Evolutionary conservation across 495 filamentous ascomycete species (phyloP).

Genomic region (Penicillium alfredii): DNA sequence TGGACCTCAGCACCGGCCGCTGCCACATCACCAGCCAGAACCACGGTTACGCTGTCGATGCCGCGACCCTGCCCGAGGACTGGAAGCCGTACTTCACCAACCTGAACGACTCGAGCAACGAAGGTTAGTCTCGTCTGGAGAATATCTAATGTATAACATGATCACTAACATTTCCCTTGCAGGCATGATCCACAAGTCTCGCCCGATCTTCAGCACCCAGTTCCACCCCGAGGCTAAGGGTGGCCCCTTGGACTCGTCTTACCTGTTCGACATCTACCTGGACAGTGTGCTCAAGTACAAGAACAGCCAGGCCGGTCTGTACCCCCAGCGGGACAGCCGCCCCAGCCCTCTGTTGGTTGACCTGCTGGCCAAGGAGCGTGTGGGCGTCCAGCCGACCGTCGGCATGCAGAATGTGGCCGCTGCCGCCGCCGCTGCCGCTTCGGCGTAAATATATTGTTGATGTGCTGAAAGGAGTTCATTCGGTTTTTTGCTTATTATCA

Average conservation of each 20-base stretch:
- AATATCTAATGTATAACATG: too few species aligned
- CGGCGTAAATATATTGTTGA: constrained; percentile 22
- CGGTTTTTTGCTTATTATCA: constrained; percentile 8
- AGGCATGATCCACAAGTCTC: constrained; percentile 86
- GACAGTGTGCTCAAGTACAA: constrained; percentile 86
- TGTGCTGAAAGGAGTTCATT: constrained; percentile 12
- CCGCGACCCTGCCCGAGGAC: constrained; percentile 69
- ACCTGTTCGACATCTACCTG: constrained; percentile 94
- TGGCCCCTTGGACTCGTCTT: constrained; percentile 86
- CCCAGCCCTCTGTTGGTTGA: constrained; percentile 85
- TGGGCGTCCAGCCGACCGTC: constrained; percentile 71
- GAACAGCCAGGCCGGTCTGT: constrained; percentile 62
- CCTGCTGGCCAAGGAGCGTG: constrained; percentile 85
- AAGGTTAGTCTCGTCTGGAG: constrained; percentile 54
- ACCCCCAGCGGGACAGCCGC: constrained; percentile 64
- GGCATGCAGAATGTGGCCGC: constrained; percentile 48
- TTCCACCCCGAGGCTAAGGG: constrained; percentile 98
- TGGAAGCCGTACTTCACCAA: constrained; percentile 99
- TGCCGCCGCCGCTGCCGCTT: constrained; percentile 34
- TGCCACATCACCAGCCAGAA: constrained; percentile 99
- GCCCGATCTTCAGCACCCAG: constrained; percentile 96
- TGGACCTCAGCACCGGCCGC: constrained; percentile 89
- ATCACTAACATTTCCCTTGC: too few species aligned
- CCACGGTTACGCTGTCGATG: constrained; percentile 95
- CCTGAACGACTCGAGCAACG: constrained; percentile 91